Evolutionary conservation across 2,329 filamentous ascomycete species (phyloP).

Genomic region (Zarea fungicola): DNA sequence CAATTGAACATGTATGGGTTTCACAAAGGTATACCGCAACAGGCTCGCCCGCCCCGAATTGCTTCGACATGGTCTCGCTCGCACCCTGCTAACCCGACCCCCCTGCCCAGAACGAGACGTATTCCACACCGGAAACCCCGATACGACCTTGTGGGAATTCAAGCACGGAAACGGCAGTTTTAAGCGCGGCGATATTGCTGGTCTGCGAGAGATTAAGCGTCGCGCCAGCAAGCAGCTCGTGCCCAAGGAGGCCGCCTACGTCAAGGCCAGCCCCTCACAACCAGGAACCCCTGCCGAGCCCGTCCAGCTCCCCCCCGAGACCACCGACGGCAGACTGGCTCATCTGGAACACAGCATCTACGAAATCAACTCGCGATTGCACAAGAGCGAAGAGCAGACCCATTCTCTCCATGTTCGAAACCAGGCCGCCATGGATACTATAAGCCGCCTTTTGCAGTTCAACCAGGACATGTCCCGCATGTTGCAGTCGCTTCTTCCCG

Average conservation of each 20-base stretch:
- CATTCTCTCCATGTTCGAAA: constrained; percentile 75
- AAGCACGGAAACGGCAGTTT: constrained; percentile 97
- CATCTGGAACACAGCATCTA: constrained; percentile 77
- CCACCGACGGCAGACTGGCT: constrained; percentile 67
- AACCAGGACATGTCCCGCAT: constrained; percentile 79
- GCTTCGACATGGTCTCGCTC: background rate
- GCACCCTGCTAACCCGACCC: background rate
- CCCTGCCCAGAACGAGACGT: constrained; percentile 81
- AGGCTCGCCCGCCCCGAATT: background rate
- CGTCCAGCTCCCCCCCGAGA: constrained; percentile 65
- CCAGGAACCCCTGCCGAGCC: constrained; percentile 81
- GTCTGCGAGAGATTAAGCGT: constrained; percentile 90
- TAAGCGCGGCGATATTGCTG: constrained; percentile 87
- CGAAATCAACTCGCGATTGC: constrained; percentile 70
- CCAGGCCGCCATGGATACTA: constrained; percentile 73
- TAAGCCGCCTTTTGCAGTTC: constrained; percentile 66
- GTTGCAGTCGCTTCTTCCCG: constrained; percentile 66
- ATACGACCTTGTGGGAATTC: constrained; percentile 96
- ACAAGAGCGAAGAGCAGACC: constrained; percentile 78
- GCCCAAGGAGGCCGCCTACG: constrained; percentile 80
- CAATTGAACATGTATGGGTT: constrained; percentile 99
- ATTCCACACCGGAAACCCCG: constrained; percentile 90
- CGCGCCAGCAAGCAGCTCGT: constrained; percentile 91
- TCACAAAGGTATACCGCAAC: constrained; percentile 72
- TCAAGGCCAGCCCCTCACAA: constrained; percentile 71